Percentiles rank a stretch among this genome's conserved stretches.
Conservation (phyloP, 225 moss, liverwort and hornwort genomes). For the Pseudisothecium myosuroides region DNA sequence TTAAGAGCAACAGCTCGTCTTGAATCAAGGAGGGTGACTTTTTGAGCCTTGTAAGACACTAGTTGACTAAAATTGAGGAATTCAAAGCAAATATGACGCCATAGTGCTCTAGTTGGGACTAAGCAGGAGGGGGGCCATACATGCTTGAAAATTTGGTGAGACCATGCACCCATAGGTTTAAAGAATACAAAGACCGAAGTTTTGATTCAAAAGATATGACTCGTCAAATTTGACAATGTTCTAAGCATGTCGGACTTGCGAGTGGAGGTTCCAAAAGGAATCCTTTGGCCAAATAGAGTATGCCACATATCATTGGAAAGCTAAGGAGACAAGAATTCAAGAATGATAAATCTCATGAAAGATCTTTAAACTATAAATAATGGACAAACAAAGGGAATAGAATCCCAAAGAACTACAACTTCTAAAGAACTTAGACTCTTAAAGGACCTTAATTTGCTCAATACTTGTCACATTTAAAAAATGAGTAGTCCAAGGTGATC, state of each 20-base stretch:
- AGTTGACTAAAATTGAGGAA: background rate
- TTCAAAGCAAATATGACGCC: rapidly evolving
- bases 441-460: background rate
- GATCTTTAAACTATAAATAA: background rate
- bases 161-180: rapidly evolving
- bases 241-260: rapidly evolving
- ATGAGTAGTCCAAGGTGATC: background rate
- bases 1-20: no score
- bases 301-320: background rate
- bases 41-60: background rate
- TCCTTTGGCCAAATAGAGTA: rapidly evolving
- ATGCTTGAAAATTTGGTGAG: rapidly evolving
- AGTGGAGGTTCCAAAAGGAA: rapidly evolving
- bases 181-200: rapidly evolving
- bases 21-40: no score
- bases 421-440: rapidly evolving
- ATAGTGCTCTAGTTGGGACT: rapidly evolving
- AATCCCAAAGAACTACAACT: background rate
- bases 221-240: background rate
- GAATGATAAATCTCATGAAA: background rate
- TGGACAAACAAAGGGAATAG: rapidly evolving
- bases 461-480: background rate
- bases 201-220: background rate
- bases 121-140: rapidly evolving
- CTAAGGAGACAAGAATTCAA: background rate